Evolutionary conservation across 202 grass and related monocot species (phyloP), one percentile per base, ranked within the genome.

Genomic region (Cymbopogon flexuosus): DNA sequence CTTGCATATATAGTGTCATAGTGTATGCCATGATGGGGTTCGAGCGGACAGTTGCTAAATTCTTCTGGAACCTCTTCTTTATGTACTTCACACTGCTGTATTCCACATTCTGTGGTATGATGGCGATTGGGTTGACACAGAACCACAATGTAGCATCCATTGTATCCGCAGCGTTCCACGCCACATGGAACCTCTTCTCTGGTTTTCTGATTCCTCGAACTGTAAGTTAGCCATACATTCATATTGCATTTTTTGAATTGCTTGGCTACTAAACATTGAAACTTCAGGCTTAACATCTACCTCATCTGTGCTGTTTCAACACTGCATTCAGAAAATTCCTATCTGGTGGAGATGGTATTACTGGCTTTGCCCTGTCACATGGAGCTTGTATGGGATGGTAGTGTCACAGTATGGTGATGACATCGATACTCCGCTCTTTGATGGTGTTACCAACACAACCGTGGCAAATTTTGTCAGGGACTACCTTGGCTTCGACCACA

Each of bases 51-150:
- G 79, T 36, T 8, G 22, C 51, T 9, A 91, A 88, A 65, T 91
- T 91, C 78, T 83, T 88, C 37, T 91, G 85, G 85, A 83, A 88
- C 29, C 3, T 91, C 10, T 88, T 88, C 60, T 91, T 91, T 66
- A 85, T 83, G 42, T 91, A 84, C 78, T 85, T 91, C 51, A 85
- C 85, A 10, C 64, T 88, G 24, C 40, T 82, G 11, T 88, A 91
- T 74, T 91, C 81, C 85, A 88, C 73, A 21, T 85, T 79, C 40
- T 91, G 82, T 2, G 89, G 85, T 5, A 88, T 91, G 86, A 91
- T 85, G 89, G n/a, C 61, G 15, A 73, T 91, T 0, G 89, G 79
- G n/a, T 8, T 88, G 60, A 91, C 85, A 6, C 68, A 69, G 16
- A 91, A 86, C 80, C 62, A 75, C 30, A 21, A 82, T 19, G 58